Evolutionary conservation across 192 early-diverging fungal genomes (phyloP).

Genomic region (Phlyctochytrium arcticum): DNA sequence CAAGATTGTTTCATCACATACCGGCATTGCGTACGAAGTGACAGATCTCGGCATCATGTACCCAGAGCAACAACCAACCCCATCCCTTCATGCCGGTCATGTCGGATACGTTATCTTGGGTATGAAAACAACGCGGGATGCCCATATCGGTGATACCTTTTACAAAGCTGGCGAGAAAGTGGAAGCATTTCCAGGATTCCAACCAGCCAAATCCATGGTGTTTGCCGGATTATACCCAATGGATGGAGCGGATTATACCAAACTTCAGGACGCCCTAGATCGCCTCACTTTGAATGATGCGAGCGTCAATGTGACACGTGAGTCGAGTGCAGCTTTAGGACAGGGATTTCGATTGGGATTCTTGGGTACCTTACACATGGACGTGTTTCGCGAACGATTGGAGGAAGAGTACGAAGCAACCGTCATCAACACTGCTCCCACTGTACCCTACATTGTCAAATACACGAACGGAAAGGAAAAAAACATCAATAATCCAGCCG

Average conservation of each 20-base stretch:
- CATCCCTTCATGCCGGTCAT: conserved; percentile 43
- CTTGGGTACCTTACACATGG: conserved; percentile 95
- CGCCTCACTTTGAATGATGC: conserved; percentile 95
- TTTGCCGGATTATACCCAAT: conserved; percentile 94
- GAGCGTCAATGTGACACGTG: conserved; percentile 79
- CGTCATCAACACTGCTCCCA: conserved; percentile 88
- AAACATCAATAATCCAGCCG: conserved; percentile 76
- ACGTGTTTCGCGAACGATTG: conserved; percentile 92
- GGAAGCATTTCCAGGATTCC: conserved; percentile 81
- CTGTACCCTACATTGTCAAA: conserved; percentile 74
- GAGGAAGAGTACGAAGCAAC: conserved; percentile 88
- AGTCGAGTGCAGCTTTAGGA: conserved; percentile 68
- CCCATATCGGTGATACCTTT: conserved; percentile 94
- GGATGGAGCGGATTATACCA: conserved; percentile 82
- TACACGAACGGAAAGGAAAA: conserved; percentile 44
- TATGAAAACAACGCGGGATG: conserved; percentile 91
- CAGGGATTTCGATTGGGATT: conserved; percentile 97
- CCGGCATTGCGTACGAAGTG: conserved; percentile 80
- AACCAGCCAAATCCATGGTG: conserved; percentile 93
- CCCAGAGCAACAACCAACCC: conserved; percentile 67
- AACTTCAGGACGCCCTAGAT: conserved; percentile 85
- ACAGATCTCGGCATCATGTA: conserved; percentile 92
- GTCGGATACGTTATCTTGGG: conserved; percentile 90
- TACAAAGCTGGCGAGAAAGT: conserved; percentile 52
- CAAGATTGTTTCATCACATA: conserved; percentile 75